phyloP scores from a whole-genome alignment of 805 yeast genomes.

The Yamadazyma paraphyllophila region DNA sequence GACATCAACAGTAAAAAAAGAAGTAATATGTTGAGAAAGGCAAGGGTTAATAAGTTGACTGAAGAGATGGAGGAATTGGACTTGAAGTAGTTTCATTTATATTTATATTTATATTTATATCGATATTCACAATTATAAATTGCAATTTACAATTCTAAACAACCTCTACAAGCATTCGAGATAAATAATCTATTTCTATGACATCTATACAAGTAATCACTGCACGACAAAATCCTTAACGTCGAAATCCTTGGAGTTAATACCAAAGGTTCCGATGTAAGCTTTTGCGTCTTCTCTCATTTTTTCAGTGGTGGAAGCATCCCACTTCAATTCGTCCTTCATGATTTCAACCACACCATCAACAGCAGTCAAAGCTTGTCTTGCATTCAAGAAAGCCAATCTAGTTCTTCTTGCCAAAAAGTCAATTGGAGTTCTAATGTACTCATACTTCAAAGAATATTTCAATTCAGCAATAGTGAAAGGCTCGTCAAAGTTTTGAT shows the following conservation, averaged over 20 bases:
- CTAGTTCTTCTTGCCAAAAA: constrained; percentile 92
- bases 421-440: constrained; percentile 83
- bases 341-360: constrained; percentile 84
- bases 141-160: neutral
- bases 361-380: constrained; percentile 74
- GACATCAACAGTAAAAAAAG: constrained; percentile 31
- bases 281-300: constrained; percentile 52
- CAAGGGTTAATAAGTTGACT: constrained; percentile 32
- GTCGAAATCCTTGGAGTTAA: constrained; percentile 24
- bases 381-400: constrained; percentile 86
- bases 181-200: constrained; percentile 5
- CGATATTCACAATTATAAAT: neutral
- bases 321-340: constrained; percentile 81
- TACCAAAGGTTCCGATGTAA: constrained; percentile 65
- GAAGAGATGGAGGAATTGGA: constrained; percentile 30
- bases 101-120: neutral
- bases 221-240: constrained; percentile 24
- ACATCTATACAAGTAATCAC: constrained; percentile 11
- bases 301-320: constrained; percentile 50
- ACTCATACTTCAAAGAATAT: constrained; percentile 79
- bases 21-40: constrained; percentile 35
- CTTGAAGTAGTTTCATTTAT: neutral
- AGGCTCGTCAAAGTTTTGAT: constrained; percentile 66
- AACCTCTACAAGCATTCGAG: neutral
- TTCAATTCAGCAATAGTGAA: constrained; percentile 88